Evolutionary conservation across 495 filamentous ascomycete species (phyloP).

Genomic region (Penicillium daleae): DNA sequence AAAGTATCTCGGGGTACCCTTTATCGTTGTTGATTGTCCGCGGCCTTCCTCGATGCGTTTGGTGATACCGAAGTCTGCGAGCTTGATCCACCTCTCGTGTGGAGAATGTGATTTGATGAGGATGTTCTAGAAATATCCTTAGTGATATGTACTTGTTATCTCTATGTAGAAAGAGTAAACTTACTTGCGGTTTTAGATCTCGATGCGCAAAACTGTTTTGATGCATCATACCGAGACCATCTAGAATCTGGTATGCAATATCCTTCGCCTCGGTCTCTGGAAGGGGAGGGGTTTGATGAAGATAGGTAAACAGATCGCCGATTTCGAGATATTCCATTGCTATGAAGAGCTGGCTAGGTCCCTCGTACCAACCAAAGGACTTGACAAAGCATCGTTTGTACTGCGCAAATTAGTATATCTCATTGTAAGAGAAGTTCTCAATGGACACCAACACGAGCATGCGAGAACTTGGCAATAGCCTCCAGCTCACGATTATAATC

Average conservation of each 20-base stretch:
- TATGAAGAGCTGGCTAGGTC: conserved; percentile 30
- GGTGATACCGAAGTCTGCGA: conserved; percentile 39
- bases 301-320: conserved; percentile 27
- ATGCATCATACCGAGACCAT: conserved; percentile 52
- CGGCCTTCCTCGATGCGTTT: conserved; percentile 27
- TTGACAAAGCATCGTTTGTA: conserved; percentile 31
- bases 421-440: neutral
- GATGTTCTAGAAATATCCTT: conserved; percentile 10
- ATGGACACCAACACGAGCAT: conserved; percentile 7
- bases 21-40: conserved; percentile 13
- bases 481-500: conserved; percentile 40
- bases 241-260: conserved; percentile 47
- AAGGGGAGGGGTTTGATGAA: conserved; percentile 21
- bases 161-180: conserved; percentile 10
- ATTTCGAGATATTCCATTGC: conserved; percentile 43
- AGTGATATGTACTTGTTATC: neutral
- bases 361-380: conserved; percentile 39
- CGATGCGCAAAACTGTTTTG: conserved; percentile 50
- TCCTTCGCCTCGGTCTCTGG: conserved; percentile 42
- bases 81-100: conserved; percentile 40
- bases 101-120: conserved; percentile 18
- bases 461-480: conserved; percentile 46
- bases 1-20: conserved; percentile 20
- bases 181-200: conserved; percentile 54
- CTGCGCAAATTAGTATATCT: neutral